Evolutionary conservation across 352 stramenopile species (phyloP).

Genomic region (Phytopythium helicoides): DNA sequence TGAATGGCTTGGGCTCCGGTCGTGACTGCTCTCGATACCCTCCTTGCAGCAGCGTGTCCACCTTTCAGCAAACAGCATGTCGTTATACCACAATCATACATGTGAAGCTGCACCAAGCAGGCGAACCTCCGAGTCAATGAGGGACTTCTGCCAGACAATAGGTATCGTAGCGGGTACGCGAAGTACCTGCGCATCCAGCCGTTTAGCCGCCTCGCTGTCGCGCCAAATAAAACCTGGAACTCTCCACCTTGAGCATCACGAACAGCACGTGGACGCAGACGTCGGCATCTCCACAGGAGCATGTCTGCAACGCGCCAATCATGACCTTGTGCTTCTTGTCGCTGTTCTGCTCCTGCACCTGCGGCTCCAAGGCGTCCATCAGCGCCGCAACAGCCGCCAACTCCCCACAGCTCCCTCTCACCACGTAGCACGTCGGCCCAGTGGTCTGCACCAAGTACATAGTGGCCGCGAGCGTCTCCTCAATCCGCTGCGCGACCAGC

Average conservation of each 20-base stretch:
- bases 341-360: slow-evolving; percentile 75
- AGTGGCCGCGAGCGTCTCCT: slow-evolving; percentile 56
- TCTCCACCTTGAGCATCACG: slow-evolving; percentile 76
- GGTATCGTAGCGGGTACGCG: slow-evolving; percentile 62
- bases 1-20: slow-evolving; percentile 25
- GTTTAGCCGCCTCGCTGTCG: too few relatives aligned
- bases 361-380: neutral
- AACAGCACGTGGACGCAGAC: slow-evolving; percentile 86
- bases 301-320: slow-evolving; percentile 67
- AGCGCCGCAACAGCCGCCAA: neutral
- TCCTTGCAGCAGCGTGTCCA: slow-evolving; percentile 61
- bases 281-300: slow-evolving; percentile 67
- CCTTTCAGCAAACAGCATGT: slow-evolving; percentile 13
- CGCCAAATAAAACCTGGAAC: neutral
- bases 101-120: neutral
- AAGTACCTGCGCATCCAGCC: too few relatives aligned
- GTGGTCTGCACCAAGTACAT: slow-evolving; percentile 85
- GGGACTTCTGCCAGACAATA: slow-evolving; percentile 82
- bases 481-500: slow-evolving; percentile 49
- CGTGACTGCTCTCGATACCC: slow-evolving; percentile 50
- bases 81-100: neutral
- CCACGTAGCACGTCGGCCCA: slow-evolving; percentile 76
- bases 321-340: slow-evolving; percentile 80
- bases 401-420: slow-evolving; percentile 13
- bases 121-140: slow-evolving; percentile 78